phyloP scores from a whole-genome alignment of 768 basidiomycete genomes.

The Tulasnella sp. region DNA sequence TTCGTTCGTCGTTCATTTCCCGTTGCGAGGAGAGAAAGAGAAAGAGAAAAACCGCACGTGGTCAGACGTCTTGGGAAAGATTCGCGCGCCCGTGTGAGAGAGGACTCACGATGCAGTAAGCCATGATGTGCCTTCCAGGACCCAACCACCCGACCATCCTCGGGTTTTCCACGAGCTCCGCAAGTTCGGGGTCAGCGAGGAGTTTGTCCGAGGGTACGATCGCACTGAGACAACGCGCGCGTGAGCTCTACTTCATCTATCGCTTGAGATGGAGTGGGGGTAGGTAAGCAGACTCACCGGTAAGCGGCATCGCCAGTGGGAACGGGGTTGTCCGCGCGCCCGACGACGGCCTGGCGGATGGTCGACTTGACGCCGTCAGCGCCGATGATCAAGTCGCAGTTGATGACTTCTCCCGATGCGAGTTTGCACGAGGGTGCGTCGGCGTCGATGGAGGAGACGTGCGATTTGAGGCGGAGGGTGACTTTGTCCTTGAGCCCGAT shows the following conservation, averaged over 20 bases:
- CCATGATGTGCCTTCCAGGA: constrained; percentile 13
- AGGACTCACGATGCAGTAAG: constrained; percentile 12
- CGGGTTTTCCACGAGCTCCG: constrained; percentile 34
- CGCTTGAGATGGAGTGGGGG: not conserved
- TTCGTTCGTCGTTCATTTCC: too few relatives aligned
- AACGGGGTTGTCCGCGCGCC: constrained; percentile 30
- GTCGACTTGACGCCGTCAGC: constrained; percentile 42
- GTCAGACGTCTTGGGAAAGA: too few relatives aligned
- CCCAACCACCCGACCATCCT: constrained; percentile 41
- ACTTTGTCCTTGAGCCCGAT: constrained; percentile 19
- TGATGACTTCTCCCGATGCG: constrained; percentile 14
- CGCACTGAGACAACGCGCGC: constrained; percentile 27
- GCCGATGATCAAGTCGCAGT: constrained; percentile 19
- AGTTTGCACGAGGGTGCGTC: constrained; percentile 13
- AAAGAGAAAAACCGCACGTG: too few relatives aligned
- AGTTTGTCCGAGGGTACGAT: constrained; percentile 36
- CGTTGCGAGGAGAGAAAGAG: too few relatives aligned
- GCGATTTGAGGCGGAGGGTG: constrained; percentile 14
- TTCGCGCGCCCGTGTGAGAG: too few relatives aligned
- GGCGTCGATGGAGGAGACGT: constrained; percentile 14
- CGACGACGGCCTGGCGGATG: constrained; percentile 40
- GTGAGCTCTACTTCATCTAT: not conserved
- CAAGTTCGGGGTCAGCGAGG: constrained; percentile 41
- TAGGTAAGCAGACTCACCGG: constrained; percentile 16
- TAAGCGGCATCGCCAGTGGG: constrained; percentile 57